Evolutionary conservation across 1,284 basidiomycete genomes (phyloP), one percentile per base, ranked within the genome.

Genomic region (Trichosporon asahii): DNA sequence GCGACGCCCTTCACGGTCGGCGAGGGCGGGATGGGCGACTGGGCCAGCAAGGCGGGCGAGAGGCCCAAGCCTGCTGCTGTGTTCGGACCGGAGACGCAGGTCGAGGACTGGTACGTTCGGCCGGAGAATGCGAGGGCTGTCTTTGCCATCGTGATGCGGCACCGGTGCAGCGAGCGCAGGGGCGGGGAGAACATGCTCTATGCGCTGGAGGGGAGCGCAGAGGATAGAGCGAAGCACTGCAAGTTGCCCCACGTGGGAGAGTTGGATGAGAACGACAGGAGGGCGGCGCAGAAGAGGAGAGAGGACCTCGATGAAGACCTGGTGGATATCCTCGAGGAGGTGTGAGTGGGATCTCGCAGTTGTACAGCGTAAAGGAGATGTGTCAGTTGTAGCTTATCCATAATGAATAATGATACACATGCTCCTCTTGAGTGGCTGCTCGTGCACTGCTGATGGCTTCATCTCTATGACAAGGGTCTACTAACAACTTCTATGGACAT

Each of bases 41-140:
- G 81, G 81, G 76, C 72, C 0, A 67, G 67, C 18, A 35, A 70
- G 7, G 81, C 81, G 3, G 81, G 81, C 2, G 80, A 82, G 68
- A 72, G 76, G 64, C 80, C 80, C 3, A 66, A 33, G 68, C n/a
- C 68, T 1, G 57, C 53, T 8, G 31, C 29, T 18, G 66, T 70
- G 63, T 49, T 70, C 15, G 68, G 66, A 14, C 23, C 46, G 2
- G 74, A 53, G 11, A 53, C 49, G 21, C 18, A 68, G 44, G 75
- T 73, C 12, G 69, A 75, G 21, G 76, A 74, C 23, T 76, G 76
- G 75, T 80, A 76, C 70, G 76, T 73, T 37, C 71, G 71, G 9
- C 75, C 76, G 0, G 69, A 61, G 8, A 80, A 83, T 61, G 79
- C 81, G 2, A 33, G 70, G 4, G 77, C 75, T 7, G 75, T 80